Conservation (phyloP, 768 basidiomycete genomes). For the Royoungia palumana region DNA sequence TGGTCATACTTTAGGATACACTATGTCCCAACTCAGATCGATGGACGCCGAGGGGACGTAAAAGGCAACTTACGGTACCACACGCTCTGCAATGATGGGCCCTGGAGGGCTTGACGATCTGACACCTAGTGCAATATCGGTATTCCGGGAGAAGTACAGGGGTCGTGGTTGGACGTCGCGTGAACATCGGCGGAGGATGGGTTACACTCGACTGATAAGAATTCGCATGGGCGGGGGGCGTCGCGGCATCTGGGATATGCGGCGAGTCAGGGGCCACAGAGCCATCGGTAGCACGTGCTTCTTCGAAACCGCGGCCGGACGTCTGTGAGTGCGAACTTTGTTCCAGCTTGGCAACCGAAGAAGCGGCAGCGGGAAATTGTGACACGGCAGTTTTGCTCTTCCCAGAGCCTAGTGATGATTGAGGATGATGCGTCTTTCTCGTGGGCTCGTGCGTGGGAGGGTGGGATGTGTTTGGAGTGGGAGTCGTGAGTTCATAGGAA, state of each 20-base stretch:
- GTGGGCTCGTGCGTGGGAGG: conserved; percentile 14
- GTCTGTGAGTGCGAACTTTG: conserved; percentile 16
- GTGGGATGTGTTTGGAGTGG: conserved; percentile 10
- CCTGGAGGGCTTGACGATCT: conserved; percentile 67
- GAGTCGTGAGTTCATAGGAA: conserved; percentile 27
- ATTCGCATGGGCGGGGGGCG: conserved; percentile 11
- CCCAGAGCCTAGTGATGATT: conserved; percentile 23
- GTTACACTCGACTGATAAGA: conserved; percentile 3
- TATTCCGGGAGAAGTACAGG: conserved; percentile 58
- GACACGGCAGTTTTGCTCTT: conserved; percentile 14
- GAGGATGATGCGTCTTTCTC: conserved; percentile 9
- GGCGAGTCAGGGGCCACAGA: conserved; percentile 7
- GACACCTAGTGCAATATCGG: conserved; percentile 64
- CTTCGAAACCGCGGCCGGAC: conserved; percentile 16
- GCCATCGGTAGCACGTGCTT: conserved; percentile 16
- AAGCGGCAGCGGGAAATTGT: conserved; percentile 6
- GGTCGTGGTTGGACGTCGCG: conserved; percentile 36
- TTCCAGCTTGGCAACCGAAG: conserved; percentile 14
- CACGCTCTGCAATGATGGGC: conserved; percentile 81
- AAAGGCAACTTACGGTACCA: conserved; percentile 59
- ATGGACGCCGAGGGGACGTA: not conserved
- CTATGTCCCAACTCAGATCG: conserved; percentile 33
- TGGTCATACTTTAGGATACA: conserved; percentile 85
- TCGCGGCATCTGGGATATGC: conserved; percentile 3
- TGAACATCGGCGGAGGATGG: conserved; percentile 14